A percentile compares a stretch with the other conserved stretches of the same genome.
These are phyloP conservation scores for Colletotrichum cordylinicola DNA, from an alignment of 2,329 filamentous ascomycete species.

Conservation along the genomic window DNA sequence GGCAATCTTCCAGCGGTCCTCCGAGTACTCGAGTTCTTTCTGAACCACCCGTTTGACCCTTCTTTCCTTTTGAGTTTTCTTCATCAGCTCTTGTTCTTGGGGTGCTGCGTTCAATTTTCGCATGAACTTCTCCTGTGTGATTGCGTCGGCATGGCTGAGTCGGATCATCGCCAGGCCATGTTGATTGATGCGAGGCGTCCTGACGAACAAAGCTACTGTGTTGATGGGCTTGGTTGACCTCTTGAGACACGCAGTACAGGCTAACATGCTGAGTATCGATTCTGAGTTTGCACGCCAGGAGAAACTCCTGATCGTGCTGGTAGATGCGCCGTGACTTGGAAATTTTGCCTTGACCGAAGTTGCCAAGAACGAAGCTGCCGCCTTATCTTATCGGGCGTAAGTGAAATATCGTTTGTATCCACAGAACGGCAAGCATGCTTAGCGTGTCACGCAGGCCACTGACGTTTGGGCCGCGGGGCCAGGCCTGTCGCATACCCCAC, in stretches of 20 bases:
- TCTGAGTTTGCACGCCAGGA: background rate
- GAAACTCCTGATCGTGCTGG: background rate
- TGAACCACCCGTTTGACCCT: conserved; percentile 45
- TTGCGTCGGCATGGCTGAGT: conserved; percentile 12
- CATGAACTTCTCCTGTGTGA: background rate
- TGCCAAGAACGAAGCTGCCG: background rate
- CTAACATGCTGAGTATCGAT: background rate
- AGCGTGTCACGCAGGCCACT: background rate
- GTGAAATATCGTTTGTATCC: background rate
- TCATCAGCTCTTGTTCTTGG: background rate
- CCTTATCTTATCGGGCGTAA: background rate
- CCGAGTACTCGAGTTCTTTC: conserved; percentile 66
- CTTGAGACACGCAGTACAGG: background rate
- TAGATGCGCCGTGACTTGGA: background rate
- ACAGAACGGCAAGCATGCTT: background rate
- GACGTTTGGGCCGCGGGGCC: background rate
- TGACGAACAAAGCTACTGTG: background rate
- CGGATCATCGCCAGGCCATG: background rate
- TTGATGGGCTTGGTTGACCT: background rate
- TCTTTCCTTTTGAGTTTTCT: conserved; percentile 26
- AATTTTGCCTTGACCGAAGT: background rate
- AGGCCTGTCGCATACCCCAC: background rate
- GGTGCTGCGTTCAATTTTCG: background rate
- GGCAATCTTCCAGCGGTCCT: conserved; percentile 77
- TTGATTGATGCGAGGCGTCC: background rate